Base-by-base conservation (phyloP, 2,329 filamentous ascomycete species). In the Clarireedia hainanense region DNA sequence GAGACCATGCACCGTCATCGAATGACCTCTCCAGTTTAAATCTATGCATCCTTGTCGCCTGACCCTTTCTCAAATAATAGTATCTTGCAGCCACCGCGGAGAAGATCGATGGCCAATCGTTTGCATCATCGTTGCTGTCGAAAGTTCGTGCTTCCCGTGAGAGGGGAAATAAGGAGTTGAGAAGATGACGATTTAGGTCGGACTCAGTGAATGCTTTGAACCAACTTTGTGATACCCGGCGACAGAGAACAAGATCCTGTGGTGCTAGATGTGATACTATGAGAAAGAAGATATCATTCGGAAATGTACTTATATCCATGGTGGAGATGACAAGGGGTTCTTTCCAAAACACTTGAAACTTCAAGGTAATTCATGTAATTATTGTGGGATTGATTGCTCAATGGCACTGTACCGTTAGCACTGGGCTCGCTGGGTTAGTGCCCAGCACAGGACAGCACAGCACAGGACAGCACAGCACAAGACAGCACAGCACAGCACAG, bases 211-310 rank as follows among this genome's bases (percentile, higher is more conserved):
- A 82, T 7, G 76, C 75, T 14, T 67, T 64, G 37, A 73, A 66
- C 73, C 80, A 81, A 9, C 67, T 65, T 40, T 69, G 73, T 17
- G 75, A 81, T 37, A 84, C 76, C 23, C 73, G 73, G 50, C 79
- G 80, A 64, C 75, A 78, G 48, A 73, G 69, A 15, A 84, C 64
- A 52, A 75, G 69, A 59, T 83, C 80, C 17, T 63, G 68, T 2
- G 80, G 73, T 0, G 75, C 67, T 15, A 86, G 71, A 60, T 77
- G 66, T 2, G 64, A 70, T 37, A 79, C 57, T 53, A 85, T 69
- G 49, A 81, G 72, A 57, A 81, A 71, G 61, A 85, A 83, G 47
- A 85, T 65, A 52, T 83, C 80, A 61, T 75, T 74, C n/a, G 81
- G 81, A 40, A 85, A 71, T 15, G 73, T 68, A 9, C 69, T 71